Evolutionary conservation across 2,329 filamentous ascomycete genomes (phyloP).

Genomic region (Pestalotiopsis sp.): DNA sequence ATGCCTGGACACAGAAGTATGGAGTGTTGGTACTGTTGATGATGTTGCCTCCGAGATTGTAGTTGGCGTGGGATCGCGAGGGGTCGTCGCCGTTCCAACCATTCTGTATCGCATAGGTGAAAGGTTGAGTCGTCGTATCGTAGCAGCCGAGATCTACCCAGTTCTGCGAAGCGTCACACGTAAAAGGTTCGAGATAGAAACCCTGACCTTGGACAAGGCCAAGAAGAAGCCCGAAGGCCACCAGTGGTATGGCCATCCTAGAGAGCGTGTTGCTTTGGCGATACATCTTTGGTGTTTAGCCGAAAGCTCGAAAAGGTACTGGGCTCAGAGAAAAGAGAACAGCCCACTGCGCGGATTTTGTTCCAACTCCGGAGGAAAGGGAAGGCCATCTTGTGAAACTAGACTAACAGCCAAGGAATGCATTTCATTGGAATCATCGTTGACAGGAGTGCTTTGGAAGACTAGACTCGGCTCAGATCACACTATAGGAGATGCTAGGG

Average conservation of each 20-base stretch:
- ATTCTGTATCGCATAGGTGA: not conserved
- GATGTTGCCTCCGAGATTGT: not conserved
- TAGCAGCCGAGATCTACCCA: constrained; percentile 5
- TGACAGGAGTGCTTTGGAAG: not conserved
- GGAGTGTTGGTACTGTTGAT: constrained; percentile 1
- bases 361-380: not conserved
- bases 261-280: not conserved
- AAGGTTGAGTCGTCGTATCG: not conserved
- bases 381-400: not conserved
- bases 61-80: not conserved
- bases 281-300: not conserved
- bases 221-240: not conserved
- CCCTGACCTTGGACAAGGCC: not conserved
- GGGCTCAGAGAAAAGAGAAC: not conserved
- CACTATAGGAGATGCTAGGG: not conserved
- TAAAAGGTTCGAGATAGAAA: not conserved
- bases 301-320: not conserved
- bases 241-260: not conserved
- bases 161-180: not conserved
- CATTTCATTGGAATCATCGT: not conserved
- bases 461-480: not conserved
- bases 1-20: not conserved
- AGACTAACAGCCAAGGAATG: not conserved
- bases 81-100: not conserved
- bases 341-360: not conserved